Evolutionary conservation across 257 asterid genomes (phyloP).

Genomic region (Fraxinus americana): DNA sequence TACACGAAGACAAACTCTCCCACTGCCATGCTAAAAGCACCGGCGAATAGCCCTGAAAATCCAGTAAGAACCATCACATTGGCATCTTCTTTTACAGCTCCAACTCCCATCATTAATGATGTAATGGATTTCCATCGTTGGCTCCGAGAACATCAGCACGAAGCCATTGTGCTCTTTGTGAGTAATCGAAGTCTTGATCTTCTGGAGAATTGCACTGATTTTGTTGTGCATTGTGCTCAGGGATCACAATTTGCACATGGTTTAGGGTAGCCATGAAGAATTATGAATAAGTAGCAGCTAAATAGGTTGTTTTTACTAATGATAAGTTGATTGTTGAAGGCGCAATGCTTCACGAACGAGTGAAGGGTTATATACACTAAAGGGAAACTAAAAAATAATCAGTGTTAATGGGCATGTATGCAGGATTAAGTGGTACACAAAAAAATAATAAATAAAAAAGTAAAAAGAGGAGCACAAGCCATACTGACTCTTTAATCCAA

Average conservation of each 20-base stretch:
- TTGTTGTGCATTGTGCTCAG: slow-evolving; percentile 7
- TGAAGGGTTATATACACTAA: slow-evolving; percentile 44
- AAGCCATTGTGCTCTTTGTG: slow-evolving; percentile 49
- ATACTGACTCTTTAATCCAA: slow-evolving; percentile 20
- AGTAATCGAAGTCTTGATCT: slow-evolving; percentile 33
- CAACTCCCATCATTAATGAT: slow-evolving; percentile 46
- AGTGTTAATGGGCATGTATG: slow-evolving; percentile 11
- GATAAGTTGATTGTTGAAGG: slow-evolving; percentile 22
- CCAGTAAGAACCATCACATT: slow-evolving; percentile 43
- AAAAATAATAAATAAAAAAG: no score
- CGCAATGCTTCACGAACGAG: slow-evolving; percentile 7
- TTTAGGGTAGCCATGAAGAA: slow-evolving; percentile 32
- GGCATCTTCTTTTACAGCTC: slow-evolving; percentile 40
- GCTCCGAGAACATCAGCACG: slow-evolving; percentile 29
- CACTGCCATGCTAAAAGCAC: slow-evolving; percentile 50
- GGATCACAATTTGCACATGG: slow-evolving; percentile 24
- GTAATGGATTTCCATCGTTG: slow-evolving; percentile 39
- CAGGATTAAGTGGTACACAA: no score
- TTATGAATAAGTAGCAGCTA: not conserved
- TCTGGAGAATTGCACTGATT: slow-evolving; percentile 16
- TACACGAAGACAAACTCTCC: slow-evolving; percentile 40
- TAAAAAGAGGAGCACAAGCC: slow-evolving; percentile 32
- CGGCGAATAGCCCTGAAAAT: slow-evolving; percentile 43
- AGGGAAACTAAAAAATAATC: not conserved
- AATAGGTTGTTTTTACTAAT: not conserved